These are phyloP conservation scores for Gossypium rotundifolium DNA, from an alignment of 345 rosid species.

Conservation along the genomic window DNA sequence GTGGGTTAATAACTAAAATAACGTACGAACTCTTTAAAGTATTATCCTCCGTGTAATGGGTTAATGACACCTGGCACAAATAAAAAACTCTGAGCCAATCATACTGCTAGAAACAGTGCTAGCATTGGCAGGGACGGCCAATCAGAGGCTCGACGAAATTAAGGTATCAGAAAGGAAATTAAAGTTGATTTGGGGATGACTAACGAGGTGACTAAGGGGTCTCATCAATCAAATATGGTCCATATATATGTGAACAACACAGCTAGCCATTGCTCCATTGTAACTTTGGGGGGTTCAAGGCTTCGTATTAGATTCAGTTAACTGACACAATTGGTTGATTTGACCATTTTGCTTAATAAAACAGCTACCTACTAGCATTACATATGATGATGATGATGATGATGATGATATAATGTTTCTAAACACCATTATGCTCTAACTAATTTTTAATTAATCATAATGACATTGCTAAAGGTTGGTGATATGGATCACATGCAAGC, in stretches of 20 bases:
- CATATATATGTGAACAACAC: too few relatives aligned
- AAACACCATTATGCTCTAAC: too few relatives aligned
- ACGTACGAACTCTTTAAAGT: slow-evolving; percentile 13
- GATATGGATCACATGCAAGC: neutral
- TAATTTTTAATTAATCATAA: neutral
- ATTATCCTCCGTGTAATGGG: slow-evolving; percentile 36
- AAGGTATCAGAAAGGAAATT: slow-evolving; percentile 48
- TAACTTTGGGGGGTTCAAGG: slow-evolving; percentile 20
- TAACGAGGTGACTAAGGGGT: neutral
- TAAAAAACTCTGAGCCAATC: slow-evolving; percentile 48
- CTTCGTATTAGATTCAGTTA: slow-evolving; percentile 50
- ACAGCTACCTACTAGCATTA: neutral
- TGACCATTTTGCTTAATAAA: slow-evolving; percentile 25
- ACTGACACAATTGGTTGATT: slow-evolving; percentile 46
- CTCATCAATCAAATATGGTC: neutral
- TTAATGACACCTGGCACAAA: slow-evolving; percentile 40
- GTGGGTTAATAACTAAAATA: slow-evolving; percentile 33
- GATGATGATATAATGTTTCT: too few relatives aligned
- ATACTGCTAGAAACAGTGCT: slow-evolving; percentile 33
- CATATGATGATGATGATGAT: neutral
- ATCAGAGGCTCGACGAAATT: slow-evolving; percentile 74
- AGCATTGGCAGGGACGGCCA: slow-evolving; percentile 58
- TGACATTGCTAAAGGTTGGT: neutral
- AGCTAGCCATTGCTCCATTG: neutral
- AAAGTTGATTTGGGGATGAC: neutral